Percentiles rank a stretch among this genome's conserved stretches.
Conservation (phyloP, 1,284 basidiomycete genomes). For the Leccinum pachyderme region DNA sequence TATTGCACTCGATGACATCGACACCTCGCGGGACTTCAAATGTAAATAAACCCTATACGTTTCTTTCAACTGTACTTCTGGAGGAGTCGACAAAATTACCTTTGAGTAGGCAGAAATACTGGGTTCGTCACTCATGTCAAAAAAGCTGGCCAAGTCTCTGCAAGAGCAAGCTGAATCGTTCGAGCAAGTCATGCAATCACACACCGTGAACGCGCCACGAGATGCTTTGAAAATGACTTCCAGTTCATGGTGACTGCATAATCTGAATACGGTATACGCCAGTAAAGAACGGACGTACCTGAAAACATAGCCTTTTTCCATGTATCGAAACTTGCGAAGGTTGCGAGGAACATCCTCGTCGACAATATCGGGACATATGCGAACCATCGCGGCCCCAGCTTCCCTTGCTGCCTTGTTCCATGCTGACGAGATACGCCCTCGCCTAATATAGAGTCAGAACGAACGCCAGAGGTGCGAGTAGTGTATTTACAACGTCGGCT, state of each 20-base stretch:
- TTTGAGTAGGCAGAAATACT: constrained; percentile 43
- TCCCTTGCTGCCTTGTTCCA: constrained; percentile 43
- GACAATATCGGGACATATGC: constrained; percentile 47
- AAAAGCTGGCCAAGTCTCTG: constrained; percentile 30
- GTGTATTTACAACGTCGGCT: constrained; percentile 28
- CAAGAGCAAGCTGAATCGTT: constrained; percentile 33
- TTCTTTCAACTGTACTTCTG: constrained; percentile 1
- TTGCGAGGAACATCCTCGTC: constrained; percentile 46
- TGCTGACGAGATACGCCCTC: constrained; percentile 32
- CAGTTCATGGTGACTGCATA: constrained; percentile 20
- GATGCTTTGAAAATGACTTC: constrained; percentile 22
- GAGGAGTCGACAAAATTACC: constrained; percentile 25
- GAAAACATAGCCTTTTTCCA: constrained; percentile 52
- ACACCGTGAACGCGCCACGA: constrained; percentile 27
- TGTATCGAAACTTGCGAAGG: constrained; percentile 44
- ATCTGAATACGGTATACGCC: constrained; percentile 3
- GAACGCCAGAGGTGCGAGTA: neutral
- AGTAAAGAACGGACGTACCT: constrained; percentile 24
- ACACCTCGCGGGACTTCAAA: constrained; percentile 43
- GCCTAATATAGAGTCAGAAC: constrained; percentile 19
- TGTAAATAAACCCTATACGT: constrained; percentile 46
- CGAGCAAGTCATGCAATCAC: constrained; percentile 34
- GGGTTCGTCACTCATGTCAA: constrained; percentile 9
- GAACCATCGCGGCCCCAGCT: constrained; percentile 42
- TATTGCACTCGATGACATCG: constrained; percentile 62